Conservation (phyloP, 768 basidiomycete species). For the Suillus discolor region DNA sequence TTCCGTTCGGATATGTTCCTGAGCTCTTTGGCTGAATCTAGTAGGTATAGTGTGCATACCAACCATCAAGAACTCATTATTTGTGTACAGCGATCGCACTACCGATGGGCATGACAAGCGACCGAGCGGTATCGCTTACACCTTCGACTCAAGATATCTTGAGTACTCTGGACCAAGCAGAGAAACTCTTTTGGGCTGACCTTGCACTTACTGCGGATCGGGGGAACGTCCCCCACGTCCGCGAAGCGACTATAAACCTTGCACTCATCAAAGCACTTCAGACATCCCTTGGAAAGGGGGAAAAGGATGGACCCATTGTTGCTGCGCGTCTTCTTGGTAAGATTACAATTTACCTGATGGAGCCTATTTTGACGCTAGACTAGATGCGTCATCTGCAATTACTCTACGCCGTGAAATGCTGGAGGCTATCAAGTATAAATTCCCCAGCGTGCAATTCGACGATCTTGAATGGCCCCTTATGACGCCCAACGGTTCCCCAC, state of each 20-base stretch:
- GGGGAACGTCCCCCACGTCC: conserved; percentile 70
- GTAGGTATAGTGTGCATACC: conserved; percentile 47
- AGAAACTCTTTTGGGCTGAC: conserved; percentile 68
- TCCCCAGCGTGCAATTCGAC: conserved; percentile 48
- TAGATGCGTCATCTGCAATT: conserved; percentile 76
- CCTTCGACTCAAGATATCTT: conserved; percentile 60
- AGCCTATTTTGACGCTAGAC: neutral
- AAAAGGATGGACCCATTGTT: conserved; percentile 48
- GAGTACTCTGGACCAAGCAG: conserved; percentile 63
- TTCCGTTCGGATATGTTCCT: conserved; percentile 89
- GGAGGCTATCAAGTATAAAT: conserved; percentile 78
- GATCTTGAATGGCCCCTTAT: conserved; percentile 79
- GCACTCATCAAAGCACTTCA: conserved; percentile 76
- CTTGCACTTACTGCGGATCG: conserved; percentile 54
- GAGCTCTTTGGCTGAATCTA: conserved; percentile 88
- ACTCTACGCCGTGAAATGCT: conserved; percentile 86
- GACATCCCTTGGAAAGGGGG: conserved; percentile 72
- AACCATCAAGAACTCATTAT: conserved; percentile 8
- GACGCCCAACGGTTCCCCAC: conserved; percentile 43
- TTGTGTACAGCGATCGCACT: conserved; percentile 69
- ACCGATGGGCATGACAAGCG: conserved; percentile 73
- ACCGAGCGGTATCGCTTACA: conserved; percentile 38
- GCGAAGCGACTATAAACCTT: conserved; percentile 73
- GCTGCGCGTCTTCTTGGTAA: conserved; percentile 67
- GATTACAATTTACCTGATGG: conserved; percentile 12